Evolutionary conservation across 345 rosid genomes (phyloP).

Genomic region (Gossypium mustelinum): DNA sequence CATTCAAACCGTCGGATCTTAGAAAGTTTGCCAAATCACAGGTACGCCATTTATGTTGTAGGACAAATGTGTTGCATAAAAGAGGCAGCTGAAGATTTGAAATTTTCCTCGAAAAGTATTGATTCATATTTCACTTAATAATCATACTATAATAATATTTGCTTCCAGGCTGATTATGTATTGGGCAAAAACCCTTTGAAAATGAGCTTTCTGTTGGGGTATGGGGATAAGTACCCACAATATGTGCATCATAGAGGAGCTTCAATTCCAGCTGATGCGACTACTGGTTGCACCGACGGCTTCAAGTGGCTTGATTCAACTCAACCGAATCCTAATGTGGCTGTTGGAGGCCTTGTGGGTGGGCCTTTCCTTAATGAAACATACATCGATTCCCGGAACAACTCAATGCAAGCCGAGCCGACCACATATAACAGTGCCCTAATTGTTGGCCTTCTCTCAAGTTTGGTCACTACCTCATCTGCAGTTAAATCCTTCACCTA

Average conservation of each 20-base stretch:
- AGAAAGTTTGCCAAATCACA: slow-evolving; percentile 82
- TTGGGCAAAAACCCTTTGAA: slow-evolving; percentile 74
- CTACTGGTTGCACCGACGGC: slow-evolving; percentile 69
- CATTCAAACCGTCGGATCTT: slow-evolving; percentile 77
- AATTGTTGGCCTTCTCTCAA: slow-evolving; percentile 81
- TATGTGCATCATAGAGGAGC: slow-evolving; percentile 96
- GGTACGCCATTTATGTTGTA: slow-evolving; percentile 36
- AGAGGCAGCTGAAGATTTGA: not conserved
- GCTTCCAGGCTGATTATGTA: slow-evolving; percentile 86
- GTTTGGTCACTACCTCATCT: slow-evolving; percentile 90
- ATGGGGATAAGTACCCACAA: slow-evolving; percentile 78
- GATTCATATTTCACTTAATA: not conserved
- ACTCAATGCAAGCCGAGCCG: slow-evolving; percentile 82
- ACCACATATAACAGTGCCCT: slow-evolving; percentile 85
- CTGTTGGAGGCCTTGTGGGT: slow-evolving; percentile 85
- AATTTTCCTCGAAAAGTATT: not conserved
- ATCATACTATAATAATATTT: not conserved
- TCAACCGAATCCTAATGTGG: slow-evolving; percentile 76
- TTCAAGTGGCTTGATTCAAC: slow-evolving; percentile 65
- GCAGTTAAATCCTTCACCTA: slow-evolving; percentile 53
- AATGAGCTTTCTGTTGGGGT: slow-evolving; percentile 88
- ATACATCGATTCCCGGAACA: slow-evolving; percentile 60
- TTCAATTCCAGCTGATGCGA: slow-evolving; percentile 76
- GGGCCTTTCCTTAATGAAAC: slow-evolving; percentile 92
- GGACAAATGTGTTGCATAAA: not conserved